Evolutionary conservation across 768 basidiomycete genomes (phyloP).

Genomic region (Lepiota subincarnata): DNA sequence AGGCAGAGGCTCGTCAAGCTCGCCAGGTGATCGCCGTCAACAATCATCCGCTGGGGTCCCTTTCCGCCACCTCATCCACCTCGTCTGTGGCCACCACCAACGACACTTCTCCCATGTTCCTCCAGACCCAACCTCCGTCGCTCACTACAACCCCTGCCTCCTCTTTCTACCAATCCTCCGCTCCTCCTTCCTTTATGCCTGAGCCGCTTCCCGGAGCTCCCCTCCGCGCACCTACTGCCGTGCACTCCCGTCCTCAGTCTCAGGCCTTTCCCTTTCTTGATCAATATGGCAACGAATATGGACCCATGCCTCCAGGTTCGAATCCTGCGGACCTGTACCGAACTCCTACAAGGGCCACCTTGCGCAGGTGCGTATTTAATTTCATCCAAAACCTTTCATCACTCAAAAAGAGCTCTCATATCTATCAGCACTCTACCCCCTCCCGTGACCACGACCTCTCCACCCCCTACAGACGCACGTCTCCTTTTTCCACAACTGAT

Average conservation of each 20-base stretch:
- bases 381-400: not conserved
- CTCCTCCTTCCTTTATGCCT: not conserved
- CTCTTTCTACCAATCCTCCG: not conserved
- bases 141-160: constrained; percentile 4
- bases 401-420: not conserved
- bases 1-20: constrained; percentile 42
- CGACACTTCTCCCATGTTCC: constrained; percentile 9
- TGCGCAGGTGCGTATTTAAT: constrained; percentile 29
- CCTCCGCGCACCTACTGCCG: not conserved
- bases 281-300: not conserved
- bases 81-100: constrained; percentile 12
- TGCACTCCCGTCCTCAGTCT: not conserved
- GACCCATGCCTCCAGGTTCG: not conserved
- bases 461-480: constrained; percentile 47
- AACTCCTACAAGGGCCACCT: constrained; percentile 20
- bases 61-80: constrained; percentile 9
- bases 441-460: constrained; percentile 70
- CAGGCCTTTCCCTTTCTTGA: not conserved
- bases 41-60: constrained; percentile 13
- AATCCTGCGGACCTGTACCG: not conserved
- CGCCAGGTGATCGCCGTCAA: constrained; percentile 30
- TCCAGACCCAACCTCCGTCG: not conserved
- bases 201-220: not conserved
- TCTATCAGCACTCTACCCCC: constrained; percentile 31
- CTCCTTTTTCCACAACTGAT: constrained; percentile 69